Evolutionary conservation across 768 basidiomycete species (phyloP).

Genomic region (Collybiopsis confluens): DNA sequence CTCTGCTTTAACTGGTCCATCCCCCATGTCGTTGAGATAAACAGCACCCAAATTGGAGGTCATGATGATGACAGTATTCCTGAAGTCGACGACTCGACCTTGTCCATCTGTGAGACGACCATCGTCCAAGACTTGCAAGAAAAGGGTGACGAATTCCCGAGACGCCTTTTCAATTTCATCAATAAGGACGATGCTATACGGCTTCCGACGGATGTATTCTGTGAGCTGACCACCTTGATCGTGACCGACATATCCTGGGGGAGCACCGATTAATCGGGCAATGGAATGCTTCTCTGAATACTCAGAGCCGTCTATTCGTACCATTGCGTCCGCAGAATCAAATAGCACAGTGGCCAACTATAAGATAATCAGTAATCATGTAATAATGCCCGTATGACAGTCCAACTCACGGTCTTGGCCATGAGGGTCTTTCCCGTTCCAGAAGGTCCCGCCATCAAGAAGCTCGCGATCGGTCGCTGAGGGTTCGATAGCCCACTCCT

Average conservation of each 20-base stretch:
- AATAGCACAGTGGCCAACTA: conserved; percentile 88
- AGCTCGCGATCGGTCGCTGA: conserved; percentile 84
- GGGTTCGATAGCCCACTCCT: conserved; percentile 92
- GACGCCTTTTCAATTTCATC: conserved; percentile 92
- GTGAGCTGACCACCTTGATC: conserved; percentile 89
- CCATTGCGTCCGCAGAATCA: conserved; percentile 88
- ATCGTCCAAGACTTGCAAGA: conserved; percentile 59
- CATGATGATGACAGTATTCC: conserved; percentile 92
- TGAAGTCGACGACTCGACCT: conserved; percentile 83
- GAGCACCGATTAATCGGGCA: conserved; percentile 59
- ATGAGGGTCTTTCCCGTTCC: conserved; percentile 90
- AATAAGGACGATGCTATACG: conserved; percentile 81
- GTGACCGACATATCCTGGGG: conserved; percentile 76
- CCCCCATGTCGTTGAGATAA: conserved; percentile 70
- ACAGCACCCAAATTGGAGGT: conserved; percentile 87
- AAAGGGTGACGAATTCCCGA: conserved; percentile 66
- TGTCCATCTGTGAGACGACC: conserved; percentile 91
- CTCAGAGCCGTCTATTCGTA: conserved; percentile 89
- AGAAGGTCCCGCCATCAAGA: conserved; percentile 78
- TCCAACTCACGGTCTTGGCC: conserved; percentile 79
- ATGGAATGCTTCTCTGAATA: conserved; percentile 84
- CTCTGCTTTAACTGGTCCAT: conserved; percentile 59
- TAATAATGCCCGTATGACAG: neutral
- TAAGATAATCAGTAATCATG: conserved; percentile 8
- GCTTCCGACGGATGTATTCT: conserved; percentile 88